These are phyloP conservation scores for Limtongia smithiae DNA, from an alignment of 805 yeast species.

Conservation along the genomic window DNA sequence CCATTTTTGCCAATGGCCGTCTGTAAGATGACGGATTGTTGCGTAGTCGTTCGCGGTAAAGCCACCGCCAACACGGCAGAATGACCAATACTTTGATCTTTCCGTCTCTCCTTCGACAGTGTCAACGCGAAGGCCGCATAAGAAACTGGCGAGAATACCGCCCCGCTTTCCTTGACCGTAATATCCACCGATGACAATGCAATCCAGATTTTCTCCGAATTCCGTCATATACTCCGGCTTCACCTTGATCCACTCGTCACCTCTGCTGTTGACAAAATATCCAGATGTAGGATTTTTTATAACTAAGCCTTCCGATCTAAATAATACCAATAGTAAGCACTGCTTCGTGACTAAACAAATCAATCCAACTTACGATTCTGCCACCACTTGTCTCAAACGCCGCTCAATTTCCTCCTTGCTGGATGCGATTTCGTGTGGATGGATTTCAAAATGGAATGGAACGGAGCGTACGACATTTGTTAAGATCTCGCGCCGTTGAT, in stretches of 20 bases:
- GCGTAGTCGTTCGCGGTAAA: slow-evolving; percentile 61
- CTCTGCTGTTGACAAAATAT: slow-evolving; percentile 61
- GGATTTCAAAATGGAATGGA: slow-evolving; percentile 26
- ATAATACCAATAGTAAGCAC: slow-evolving; percentile 29
- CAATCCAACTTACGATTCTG: slow-evolving; percentile 13
- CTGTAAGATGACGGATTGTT: slow-evolving; percentile 53
- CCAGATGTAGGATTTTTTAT: slow-evolving; percentile 58
- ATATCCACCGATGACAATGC: slow-evolving; percentile 73
- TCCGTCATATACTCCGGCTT: slow-evolving; percentile 87
- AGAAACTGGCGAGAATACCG: slow-evolving; percentile 47
- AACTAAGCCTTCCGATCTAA: slow-evolving; percentile 74
- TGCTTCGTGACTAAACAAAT: not conserved
- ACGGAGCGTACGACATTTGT: slow-evolving; percentile 40
- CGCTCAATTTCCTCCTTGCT: slow-evolving; percentile 52
- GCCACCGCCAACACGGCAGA: slow-evolving; percentile 83
- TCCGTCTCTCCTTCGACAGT: slow-evolving; percentile 39
- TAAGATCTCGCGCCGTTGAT: slow-evolving; percentile 54
- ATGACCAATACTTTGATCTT: slow-evolving; percentile 52
- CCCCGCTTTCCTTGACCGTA: slow-evolving; percentile 57
- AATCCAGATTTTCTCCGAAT: slow-evolving; percentile 81
- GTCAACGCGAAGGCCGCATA: slow-evolving; percentile 63
- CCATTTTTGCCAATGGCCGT: slow-evolving; percentile 57
- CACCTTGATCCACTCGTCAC: slow-evolving; percentile 75
- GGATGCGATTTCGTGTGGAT: slow-evolving; percentile 40
- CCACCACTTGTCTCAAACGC: slow-evolving; percentile 57